These are phyloP conservation scores for Oehlia diaphana DNA, from an alignment of 192 early-diverging fungal species.

Conservation along the genomic window DNA sequence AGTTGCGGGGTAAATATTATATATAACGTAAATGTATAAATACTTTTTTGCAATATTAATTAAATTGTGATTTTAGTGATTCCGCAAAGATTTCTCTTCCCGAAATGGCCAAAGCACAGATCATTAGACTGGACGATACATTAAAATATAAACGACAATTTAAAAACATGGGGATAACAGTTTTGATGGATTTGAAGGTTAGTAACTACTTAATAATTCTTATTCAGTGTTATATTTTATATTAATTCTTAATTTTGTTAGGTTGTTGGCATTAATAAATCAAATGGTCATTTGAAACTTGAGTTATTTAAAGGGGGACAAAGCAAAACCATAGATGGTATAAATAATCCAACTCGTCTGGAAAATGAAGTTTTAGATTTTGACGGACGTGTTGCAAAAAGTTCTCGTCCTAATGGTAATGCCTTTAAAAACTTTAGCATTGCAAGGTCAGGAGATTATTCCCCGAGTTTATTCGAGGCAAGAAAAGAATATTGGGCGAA, in stretches of 20 bases:
- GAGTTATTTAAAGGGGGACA: neutral
- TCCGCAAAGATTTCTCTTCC: conserved; percentile 16
- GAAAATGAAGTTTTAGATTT: conserved; percentile 47
- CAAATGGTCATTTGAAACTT: neutral
- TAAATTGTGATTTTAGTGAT: neutral
- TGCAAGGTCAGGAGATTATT: neutral
- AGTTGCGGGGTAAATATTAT: conserved; percentile 10
- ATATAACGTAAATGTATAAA: too few species aligned
- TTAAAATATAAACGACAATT: conserved; percentile 20
- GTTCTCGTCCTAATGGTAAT: conserved; percentile 49
- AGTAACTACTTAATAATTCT: neutral
- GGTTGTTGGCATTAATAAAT: conserved; percentile 6
- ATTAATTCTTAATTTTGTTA: neutral
- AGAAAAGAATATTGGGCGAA: conserved; percentile 23
- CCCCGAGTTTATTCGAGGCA: neutral
- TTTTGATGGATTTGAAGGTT: conserved; percentile 6
- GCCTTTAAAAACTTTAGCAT: conserved; percentile 34
- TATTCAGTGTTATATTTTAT: neutral
- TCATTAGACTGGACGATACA: neutral
- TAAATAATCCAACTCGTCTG: conserved; percentile 41
- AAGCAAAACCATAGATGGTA: neutral
- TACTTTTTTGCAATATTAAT: neutral
- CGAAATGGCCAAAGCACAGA: neutral
- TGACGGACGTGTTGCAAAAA: conserved; percentile 40
- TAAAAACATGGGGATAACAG: neutral